Conservation (phyloP, 352 stramenopile species). For the Phytophthora colocasiae region DNA sequence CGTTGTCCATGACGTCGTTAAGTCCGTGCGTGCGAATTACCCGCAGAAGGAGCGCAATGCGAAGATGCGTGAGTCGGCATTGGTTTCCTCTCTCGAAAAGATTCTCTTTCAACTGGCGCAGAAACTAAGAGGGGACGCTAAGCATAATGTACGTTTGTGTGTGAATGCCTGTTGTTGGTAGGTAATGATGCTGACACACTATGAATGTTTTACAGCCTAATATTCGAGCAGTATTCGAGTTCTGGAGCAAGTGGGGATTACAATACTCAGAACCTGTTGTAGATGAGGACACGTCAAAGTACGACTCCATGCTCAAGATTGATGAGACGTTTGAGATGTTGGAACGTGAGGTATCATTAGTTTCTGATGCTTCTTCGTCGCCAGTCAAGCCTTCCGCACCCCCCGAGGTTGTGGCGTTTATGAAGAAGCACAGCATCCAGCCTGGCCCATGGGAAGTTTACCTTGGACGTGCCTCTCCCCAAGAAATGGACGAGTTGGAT, state of each 20-base stretch:
- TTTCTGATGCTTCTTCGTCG: conserved; percentile 74
- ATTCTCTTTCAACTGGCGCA: conserved; percentile 71
- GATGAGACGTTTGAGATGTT: conserved; percentile 73
- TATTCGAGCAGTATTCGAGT: conserved; percentile 78
- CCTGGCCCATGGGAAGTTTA: conserved; percentile 86
- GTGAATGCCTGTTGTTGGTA: not conserved
- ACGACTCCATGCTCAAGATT: conserved; percentile 58
- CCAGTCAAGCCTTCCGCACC: conserved; percentile 70
- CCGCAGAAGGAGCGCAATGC: conserved; percentile 78
- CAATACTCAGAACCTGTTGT: conserved; percentile 62
- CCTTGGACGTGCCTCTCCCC: conserved; percentile 60
- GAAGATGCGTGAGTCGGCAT: conserved; percentile 73
- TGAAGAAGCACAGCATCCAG: conserved; percentile 81
- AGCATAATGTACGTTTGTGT: conserved; percentile 65
- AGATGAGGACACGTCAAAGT: conserved; percentile 37
- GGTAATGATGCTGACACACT: conserved; percentile 6
- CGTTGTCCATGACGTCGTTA: conserved; percentile 86
- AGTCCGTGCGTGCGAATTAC: conserved; percentile 70
- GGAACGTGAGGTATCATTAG: conserved; percentile 56
- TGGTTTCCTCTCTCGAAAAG: conserved; percentile 74
- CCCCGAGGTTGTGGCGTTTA: conserved; percentile 75
- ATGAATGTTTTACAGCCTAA: conserved; percentile 49
- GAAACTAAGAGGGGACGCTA: conserved; percentile 62
- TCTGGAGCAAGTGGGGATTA: conserved; percentile 86
- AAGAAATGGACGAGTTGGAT: conserved; percentile 80